Base-by-base conservation (phyloP, 345 rosid genomes). In the Dovyalis caffra region DNA sequence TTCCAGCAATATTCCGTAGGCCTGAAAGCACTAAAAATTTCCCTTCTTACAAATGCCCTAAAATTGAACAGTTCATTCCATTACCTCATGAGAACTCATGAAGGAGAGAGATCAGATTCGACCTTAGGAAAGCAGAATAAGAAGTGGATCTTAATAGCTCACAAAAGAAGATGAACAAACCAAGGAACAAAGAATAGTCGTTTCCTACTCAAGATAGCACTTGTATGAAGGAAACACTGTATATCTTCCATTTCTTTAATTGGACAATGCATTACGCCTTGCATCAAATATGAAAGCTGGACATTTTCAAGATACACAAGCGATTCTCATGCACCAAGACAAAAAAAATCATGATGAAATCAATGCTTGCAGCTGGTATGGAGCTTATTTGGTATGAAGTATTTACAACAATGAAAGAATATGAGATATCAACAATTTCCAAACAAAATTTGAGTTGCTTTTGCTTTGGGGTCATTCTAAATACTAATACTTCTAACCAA, bases 391-490 rank as follows among this genome's bases (percentile, higher is more conserved):
- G 51, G 47, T 69, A 45, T 14, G 40, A 53, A 40, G 64, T 65
- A 81, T 78, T 69, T 75, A 78, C 79, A 82, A 12, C 73, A 78
- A 75, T 71, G n/a, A 78, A 82, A 61, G 79, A 74, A 81, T 80
- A 65, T 32, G 56, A 53, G 68, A 68, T 69, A 62, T 51, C 66
- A 71, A 70, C 61, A 70, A 51, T 74, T 67, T 71, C 64, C 73
- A 66, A n/a, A 31, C 73, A 67, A 77, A 14, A 51, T 66, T 74
- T 72, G 14, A 29, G 68, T 45, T 32, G n/a, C 16, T 56, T 60
- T 47, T 37, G 34, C 31, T 33, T 47, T 16, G 25, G 20, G 16
- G 21, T 34, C 71, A 65, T 16, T 34, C 12, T n/a, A 7, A 34
- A 49, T 35, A 49, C 33, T 62, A 34, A 49, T 35, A 49, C 33